Evolutionary conservation across 2,329 filamentous ascomycete species (phyloP), one percentile per base, ranked within the genome.

Genomic region (Aspergillus sp.): DNA sequence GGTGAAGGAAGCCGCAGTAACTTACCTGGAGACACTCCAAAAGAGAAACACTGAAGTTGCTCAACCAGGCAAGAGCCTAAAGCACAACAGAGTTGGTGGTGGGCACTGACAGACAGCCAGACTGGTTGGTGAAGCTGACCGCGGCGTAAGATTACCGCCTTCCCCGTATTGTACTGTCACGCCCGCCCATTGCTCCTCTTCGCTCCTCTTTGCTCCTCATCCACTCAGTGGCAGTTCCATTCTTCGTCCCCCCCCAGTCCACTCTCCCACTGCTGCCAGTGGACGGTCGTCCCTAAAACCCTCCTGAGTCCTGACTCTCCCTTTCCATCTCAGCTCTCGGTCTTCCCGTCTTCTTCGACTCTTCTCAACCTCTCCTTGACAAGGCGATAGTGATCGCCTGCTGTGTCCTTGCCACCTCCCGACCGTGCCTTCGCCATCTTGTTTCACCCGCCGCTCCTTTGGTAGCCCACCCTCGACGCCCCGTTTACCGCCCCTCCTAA

Each of bases 241-340:
- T 30, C 27, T 30, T 30, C 27, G 24, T 30, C 12, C 15, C 15
- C 9, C 19, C 27, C 39, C 51, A 45, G 27, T 46, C n/a, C 40
- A n/a, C 47, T 37, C 50, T 22, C 49, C 19, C 34, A 37, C 13
- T 46, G 22, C 22, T 46, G 44, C 24, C 45, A 48, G 46, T 59
- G 49, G 49, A 30, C 48, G 57, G 53, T 49, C 54, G 42, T 57
- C 59, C 54, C 53, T 54, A 50, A 57, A 61, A 52, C 52, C 54
- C 54, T 52, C 54, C 54, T 60, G 58, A 56, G 52, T 52, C 54
- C 54, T 60, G 58, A 56, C 52, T 50, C 52, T 51, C 50, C 50
- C 51, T 39, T 41, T 9, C 27, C 37, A 30, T 37, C 50, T 40
- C 19, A 41, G 30, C 40, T 42, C 41, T 39, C 39, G 37, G 27